Conservation (phyloP, 768 basidiomycete genomes). For the Suillus spraguei region DNA sequence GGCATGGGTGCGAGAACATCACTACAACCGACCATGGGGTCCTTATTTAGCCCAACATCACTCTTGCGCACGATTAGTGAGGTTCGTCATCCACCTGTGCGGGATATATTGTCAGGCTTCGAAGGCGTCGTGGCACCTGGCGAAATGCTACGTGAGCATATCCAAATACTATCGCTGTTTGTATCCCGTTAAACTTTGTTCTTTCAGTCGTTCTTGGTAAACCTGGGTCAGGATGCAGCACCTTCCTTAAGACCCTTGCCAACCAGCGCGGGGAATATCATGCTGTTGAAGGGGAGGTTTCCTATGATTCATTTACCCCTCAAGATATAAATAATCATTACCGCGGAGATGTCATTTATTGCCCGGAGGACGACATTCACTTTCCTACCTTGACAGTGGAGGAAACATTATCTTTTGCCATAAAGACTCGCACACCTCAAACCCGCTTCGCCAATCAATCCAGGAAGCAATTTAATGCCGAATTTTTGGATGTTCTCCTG, state of each 20-base stretch:
- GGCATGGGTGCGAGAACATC: constrained; percentile 47
- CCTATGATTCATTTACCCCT: constrained; percentile 48
- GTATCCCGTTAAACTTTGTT: neutral
- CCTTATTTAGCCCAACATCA: constrained; percentile 48
- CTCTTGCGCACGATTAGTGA: constrained; percentile 42
- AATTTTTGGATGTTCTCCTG: constrained; percentile 49
- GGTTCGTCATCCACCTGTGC: constrained; percentile 60
- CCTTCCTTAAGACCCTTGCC: constrained; percentile 54
- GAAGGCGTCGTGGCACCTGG: constrained; percentile 68
- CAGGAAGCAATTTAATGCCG: constrained; percentile 32
- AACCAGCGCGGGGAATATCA: constrained; percentile 46
- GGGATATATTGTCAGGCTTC: constrained; percentile 63
- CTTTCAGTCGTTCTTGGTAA: constrained; percentile 76
- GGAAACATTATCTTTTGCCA: constrained; percentile 54
- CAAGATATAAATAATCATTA: constrained; percentile 48
- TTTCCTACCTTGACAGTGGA: constrained; percentile 52
- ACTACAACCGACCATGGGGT: constrained; percentile 55
- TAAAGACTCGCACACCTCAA: constrained; percentile 48
- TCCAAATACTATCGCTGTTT: constrained; percentile 22
- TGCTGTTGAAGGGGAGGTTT: constrained; percentile 42
- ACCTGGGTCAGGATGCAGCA: constrained; percentile 64
- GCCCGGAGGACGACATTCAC: constrained; percentile 49
- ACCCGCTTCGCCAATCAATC: constrained; percentile 22
- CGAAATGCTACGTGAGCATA: constrained; percentile 71
- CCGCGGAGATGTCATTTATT: constrained; percentile 49